Percentiles rank a stretch among this genome's conserved stretches.
These are phyloP conservation scores for Cystofilobasidium ferigula DNA, from an alignment of 768 basidiomycete genomes.

Conservation along the genomic window DNA sequence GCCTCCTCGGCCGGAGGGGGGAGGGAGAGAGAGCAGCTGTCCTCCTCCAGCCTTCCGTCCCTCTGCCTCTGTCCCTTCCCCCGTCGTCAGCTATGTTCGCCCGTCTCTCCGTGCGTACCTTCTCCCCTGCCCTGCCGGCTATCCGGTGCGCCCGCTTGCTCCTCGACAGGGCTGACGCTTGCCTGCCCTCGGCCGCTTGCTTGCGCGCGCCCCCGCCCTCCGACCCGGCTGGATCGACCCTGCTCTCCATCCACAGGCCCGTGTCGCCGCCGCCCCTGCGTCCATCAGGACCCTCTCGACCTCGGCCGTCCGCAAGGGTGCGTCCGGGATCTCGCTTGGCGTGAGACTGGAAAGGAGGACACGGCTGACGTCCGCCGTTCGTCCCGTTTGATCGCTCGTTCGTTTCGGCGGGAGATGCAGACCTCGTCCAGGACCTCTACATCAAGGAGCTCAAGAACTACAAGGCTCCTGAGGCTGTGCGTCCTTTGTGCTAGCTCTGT, in stretches of 20 bases:
- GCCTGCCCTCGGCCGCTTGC: neutral
- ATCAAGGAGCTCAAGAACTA: conserved; percentile 78
- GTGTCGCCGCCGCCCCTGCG: neutral
- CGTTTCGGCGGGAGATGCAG: conserved; percentile 41
- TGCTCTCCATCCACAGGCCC: neutral
- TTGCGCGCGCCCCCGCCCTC: neutral
- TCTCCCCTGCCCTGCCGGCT: neutral
- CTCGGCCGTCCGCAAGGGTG: conserved; percentile 7
- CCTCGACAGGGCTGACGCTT: neutral
- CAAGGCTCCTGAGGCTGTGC: conserved; percentile 62
- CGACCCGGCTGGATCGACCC: no score
- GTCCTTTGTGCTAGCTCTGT: conserved; percentile 35
- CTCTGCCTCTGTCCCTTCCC: neutral
- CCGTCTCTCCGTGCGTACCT: neutral
- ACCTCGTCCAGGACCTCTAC: conserved; percentile 87
- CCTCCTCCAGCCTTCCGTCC: neutral
- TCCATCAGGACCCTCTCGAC: neutral
- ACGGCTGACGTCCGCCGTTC: neutral
- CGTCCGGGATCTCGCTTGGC: neutral
- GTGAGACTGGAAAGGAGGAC: neutral
- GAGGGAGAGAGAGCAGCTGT: neutral
- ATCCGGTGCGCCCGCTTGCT: conserved; percentile 19
- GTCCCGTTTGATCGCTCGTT: neutral
- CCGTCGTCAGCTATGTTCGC: neutral
- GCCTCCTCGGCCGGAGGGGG: no score